phyloP scores from a whole-genome alignment of 2,329 filamentous ascomycete species.

The Colletotrichum spaethianum region DNA sequence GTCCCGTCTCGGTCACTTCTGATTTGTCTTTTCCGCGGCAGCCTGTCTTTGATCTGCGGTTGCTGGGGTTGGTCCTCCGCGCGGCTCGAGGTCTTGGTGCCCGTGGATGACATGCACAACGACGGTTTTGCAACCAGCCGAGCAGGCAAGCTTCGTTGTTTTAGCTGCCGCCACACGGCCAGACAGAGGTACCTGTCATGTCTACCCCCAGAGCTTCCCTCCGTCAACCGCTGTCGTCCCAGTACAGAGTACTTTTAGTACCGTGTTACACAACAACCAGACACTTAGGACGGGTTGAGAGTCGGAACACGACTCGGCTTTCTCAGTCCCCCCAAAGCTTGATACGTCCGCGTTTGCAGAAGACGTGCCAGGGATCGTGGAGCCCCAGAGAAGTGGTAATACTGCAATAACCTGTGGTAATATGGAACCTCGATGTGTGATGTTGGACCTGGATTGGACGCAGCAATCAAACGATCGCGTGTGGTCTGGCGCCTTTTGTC shows the following conservation, averaged over 20 bases:
- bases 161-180: not conserved
- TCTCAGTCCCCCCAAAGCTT: conserved; percentile 1
- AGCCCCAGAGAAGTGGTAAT: not conserved
- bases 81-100: conserved; percentile 8
- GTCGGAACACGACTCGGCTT: not conserved
- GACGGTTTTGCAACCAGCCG: conserved; percentile 19
- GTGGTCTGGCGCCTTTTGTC: not conserved
- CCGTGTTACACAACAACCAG: not conserved
- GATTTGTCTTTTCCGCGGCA: conserved; percentile 2
- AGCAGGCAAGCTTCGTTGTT: conserved; percentile 13
- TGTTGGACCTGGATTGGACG: conserved; percentile 11
- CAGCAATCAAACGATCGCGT: not conserved
- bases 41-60: conserved; percentile 21
- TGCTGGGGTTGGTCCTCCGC: conserved; percentile 14
- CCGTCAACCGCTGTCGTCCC: not conserved
- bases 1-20: not conserved
- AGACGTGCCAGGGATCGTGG: conserved; percentile 3
- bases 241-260: not conserved
- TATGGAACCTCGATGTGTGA: conserved; percentile 11
- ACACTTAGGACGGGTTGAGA: not conserved
- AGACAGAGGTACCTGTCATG: not conserved
- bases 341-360: not conserved
- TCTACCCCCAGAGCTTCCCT: not conserved
- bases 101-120: conserved; percentile 22
- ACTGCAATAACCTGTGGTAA: conserved; percentile 6